Percentiles rank a stretch among this genome's conserved stretches.
Evolutionary conservation across 345 rosid genomes (phyloP).

Genomic region (Syzygium grande): DNA sequence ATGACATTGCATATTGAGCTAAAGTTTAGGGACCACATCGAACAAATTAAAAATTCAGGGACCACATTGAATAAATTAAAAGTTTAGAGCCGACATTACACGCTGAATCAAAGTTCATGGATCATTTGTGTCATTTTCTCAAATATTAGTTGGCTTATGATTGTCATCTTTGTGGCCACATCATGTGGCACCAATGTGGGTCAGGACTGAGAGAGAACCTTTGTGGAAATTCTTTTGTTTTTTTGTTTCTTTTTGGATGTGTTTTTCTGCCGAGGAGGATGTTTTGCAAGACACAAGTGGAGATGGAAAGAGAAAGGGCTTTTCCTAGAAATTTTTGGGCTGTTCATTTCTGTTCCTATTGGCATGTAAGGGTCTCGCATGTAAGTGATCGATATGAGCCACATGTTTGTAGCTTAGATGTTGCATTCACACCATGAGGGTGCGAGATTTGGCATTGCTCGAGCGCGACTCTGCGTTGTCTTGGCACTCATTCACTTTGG

Average conservation of each 20-base stretch:
- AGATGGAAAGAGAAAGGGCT: background rate
- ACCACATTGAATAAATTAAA: too few species aligned
- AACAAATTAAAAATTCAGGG: too few species aligned
- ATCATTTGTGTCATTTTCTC: too few species aligned
- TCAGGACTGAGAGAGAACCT: background rate
- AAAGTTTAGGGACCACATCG: too few species aligned
- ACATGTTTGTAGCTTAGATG: too few species aligned
- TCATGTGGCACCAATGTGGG: background rate
- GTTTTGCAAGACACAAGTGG: background rate
- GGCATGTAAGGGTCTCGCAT: background rate
- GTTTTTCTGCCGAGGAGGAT: background rate
- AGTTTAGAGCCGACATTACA: too few species aligned
- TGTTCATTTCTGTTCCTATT: background rate
- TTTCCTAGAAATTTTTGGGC: background rate
- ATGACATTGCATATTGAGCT: too few species aligned
- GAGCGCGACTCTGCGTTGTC: too few species aligned
- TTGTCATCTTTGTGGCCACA: too few species aligned
- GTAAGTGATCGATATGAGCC: too few species aligned
- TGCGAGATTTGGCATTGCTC: too few species aligned
- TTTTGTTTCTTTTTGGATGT: background rate
- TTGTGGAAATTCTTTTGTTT: background rate
- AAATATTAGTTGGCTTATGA: slow-evolving; percentile 6
- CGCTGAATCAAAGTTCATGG: too few species aligned
- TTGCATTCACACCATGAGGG: background rate
- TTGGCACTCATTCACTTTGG: background rate